phyloP scores from a whole-genome alignment of 257 asterid genomes.

The Solanum sejunctum region DNA sequence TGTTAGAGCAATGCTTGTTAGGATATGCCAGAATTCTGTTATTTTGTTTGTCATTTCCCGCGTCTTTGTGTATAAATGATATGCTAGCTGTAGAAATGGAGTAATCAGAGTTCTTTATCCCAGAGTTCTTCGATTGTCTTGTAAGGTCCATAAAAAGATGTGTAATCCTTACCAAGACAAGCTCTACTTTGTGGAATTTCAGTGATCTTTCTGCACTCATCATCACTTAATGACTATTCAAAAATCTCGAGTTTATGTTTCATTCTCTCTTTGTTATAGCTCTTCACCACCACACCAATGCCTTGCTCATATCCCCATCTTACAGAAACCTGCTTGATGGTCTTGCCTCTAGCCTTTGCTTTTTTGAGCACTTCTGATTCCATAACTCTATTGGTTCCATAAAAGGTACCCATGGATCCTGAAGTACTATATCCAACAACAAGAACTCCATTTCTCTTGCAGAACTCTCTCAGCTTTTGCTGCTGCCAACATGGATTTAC shows the following conservation, averaged over 20 bases:
- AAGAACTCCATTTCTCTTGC: conserved; percentile 34
- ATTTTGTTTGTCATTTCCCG: not conserved
- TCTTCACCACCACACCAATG: conserved; percentile 44
- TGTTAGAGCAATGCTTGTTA: not conserved
- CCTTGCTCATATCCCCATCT: conserved; percentile 66
- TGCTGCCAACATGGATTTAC: conserved; percentile 78
- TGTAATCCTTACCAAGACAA: conserved; percentile 42
- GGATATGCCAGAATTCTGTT: not conserved
- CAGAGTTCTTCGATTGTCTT: conserved; percentile 45
- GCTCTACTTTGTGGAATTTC: conserved; percentile 46
- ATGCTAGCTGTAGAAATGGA: not conserved
- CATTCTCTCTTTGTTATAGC: conserved; percentile 59
- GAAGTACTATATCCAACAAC: conserved; percentile 45
- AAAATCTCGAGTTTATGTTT: conserved; percentile 43
- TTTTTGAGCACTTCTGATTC: no score
- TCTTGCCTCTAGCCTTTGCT: conserved; percentile 33
- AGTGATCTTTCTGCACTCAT: conserved; percentile 32
- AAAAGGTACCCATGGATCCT: conserved; percentile 46
- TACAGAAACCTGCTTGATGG: conserved; percentile 54
- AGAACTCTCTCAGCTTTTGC: conserved; percentile 44
- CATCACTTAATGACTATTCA: conserved; percentile 35
- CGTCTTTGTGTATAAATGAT: not conserved
- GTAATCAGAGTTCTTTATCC: conserved; percentile 31
- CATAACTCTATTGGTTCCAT: conserved; percentile 42
- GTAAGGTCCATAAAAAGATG: conserved; percentile 51